Evolutionary conservation across 1,284 basidiomycete genomes (phyloP), one percentile per base, ranked within the genome.

Genomic region (Melampsora larici-populina): DNA sequence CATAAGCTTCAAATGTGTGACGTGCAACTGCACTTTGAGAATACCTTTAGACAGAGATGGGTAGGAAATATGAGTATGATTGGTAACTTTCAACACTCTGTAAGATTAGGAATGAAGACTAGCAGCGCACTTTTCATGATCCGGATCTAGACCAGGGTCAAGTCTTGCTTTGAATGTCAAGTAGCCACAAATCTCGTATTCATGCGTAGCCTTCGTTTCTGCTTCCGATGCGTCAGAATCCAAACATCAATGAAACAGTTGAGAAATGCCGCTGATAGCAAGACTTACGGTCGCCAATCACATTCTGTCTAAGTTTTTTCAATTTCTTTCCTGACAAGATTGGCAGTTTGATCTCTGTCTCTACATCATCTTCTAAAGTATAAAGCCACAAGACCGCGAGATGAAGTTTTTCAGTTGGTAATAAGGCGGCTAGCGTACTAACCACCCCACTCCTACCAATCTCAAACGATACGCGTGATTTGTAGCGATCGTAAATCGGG

Each of bases 401-500:
- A 60, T 69, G 29, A 11, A 49, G 31, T 60, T 49, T 40, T 58
- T 76, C 58, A 40, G 33, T 64, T 43, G 63, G 64, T 51, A 75
- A 21, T 5, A 75, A 48, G 36, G 55, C 40, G 18, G 49, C 40
- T 9, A 76, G 58, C 18, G 43, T 33, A 21, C 49, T 67, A 1
- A 31, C 40, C 31, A 65, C 48, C 5, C 80, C 79, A 43, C 78
- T 79, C 15, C 80, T 79, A 40, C 83, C 82, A 58, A 84, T 79
- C 64, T 81, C 80, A 51, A 83, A 84, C 8, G 80, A 79, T n/a
- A 84, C 78, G 69, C 81, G 72, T 46, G 81, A 82, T 63, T 80
- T 80, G 80, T 83, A 83, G 8, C 83, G 80, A 62, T 82, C 82
- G 74, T 83, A 83, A 8, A 83, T 82, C 8, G 83, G 83, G n/a